Evolutionary conservation across 1,139 yeast species (phyloP).

Genomic region (Eremothecium cymbalariae): DNA sequence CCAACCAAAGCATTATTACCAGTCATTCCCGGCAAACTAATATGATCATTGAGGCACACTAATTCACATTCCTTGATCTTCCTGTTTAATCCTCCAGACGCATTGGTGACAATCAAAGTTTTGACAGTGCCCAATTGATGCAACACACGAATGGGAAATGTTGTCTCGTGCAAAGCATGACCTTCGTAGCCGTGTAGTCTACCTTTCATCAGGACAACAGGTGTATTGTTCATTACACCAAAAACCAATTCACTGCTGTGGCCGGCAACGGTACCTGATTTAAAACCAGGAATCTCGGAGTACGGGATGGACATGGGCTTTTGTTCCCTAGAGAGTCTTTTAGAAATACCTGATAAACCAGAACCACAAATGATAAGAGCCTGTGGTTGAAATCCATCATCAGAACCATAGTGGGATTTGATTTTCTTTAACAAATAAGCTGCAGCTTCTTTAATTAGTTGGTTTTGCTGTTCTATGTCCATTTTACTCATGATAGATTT

Average conservation of each 20-base stretch:
- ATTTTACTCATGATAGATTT: too few relatives aligned
- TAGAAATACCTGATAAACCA: slow-evolving; percentile 82
- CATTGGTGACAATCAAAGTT: slow-evolving; percentile 74
- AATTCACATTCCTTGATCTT: slow-evolving; percentile 72
- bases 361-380: slow-evolving; percentile 88
- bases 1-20: slow-evolving; percentile 88
- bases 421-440: slow-evolving; percentile 13
- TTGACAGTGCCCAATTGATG: slow-evolving; percentile 47
- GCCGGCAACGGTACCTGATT: slow-evolving; percentile 76
- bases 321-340: slow-evolving; percentile 37
- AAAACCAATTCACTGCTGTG: slow-evolving; percentile 79
- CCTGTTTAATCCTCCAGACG: slow-evolving; percentile 82
- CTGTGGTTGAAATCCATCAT: slow-evolving; percentile 36
- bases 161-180: slow-evolving; percentile 67
- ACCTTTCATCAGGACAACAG: slow-evolving; percentile 91
- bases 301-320: slow-evolving; percentile 49
- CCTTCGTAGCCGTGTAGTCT: slow-evolving; percentile 91
- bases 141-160: slow-evolving; percentile 78
- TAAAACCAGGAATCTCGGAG: slow-evolving; percentile 69
- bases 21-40: slow-evolving; percentile 82
- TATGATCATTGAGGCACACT: slow-evolving; percentile 83
- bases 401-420: slow-evolving; percentile 13
- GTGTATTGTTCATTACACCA: slow-evolving; percentile 65
- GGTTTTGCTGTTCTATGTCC: too few relatives aligned
- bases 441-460: slow-evolving; percentile 15